phyloP scores from a whole-genome alignment of 176 grass and related monocot genomes.

The Triticum urartu region DNA sequence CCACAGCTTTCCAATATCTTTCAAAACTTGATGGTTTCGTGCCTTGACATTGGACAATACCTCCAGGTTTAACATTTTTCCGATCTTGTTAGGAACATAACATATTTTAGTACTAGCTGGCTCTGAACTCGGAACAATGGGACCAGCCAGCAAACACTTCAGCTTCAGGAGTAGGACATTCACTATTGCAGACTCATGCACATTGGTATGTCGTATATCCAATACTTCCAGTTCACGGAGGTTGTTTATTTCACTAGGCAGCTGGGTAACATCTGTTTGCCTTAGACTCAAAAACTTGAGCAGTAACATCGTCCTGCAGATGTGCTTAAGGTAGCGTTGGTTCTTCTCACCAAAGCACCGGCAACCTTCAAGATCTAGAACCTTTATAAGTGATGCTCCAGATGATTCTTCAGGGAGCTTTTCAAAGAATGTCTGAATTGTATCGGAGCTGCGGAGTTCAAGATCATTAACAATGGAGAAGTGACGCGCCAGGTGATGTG shows the following conservation, averaged over 20 bases:
- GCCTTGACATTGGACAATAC: too few species aligned
- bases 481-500: conserved; percentile 7
- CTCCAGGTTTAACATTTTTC: too few species aligned
- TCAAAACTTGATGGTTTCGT: too few species aligned
- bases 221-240: conserved; percentile 26
- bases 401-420: not conserved
- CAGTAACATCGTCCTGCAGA: conserved; percentile 6
- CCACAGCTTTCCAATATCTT: too few species aligned
- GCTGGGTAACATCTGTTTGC: not conserved
- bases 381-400: not conserved
- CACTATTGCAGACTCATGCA: not conserved
- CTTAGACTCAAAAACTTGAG: conserved; percentile 20
- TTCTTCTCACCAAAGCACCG: not conserved
- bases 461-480: conserved; percentile 13
- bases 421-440: not conserved
- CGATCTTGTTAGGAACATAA: too few species aligned
- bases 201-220: conserved; percentile 17
- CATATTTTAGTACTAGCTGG: too few species aligned
- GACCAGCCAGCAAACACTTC: not conserved
- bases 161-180: not conserved
- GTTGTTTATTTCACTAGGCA: conserved; percentile 26
- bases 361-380: conserved; percentile 1
- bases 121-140: too few species aligned
- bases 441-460: not conserved
- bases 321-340: not conserved